Base-by-base conservation (phyloP, 2,329 filamentous ascomycete genomes). In the Penicillium sp. region DNA sequence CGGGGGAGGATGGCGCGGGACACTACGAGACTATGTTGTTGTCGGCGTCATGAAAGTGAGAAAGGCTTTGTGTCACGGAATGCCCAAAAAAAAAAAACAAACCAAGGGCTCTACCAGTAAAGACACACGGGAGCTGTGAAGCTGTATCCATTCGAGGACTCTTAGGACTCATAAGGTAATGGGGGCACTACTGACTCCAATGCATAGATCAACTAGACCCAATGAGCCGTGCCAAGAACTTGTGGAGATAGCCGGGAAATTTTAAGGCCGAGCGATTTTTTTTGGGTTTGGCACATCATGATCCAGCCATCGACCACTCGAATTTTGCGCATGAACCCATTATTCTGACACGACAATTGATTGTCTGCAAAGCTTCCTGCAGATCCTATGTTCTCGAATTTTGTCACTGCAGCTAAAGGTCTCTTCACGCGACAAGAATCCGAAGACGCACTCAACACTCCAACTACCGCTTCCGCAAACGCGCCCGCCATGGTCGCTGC, bases 361-460 rank as follows among this genome's bases (percentile, higher is more conserved):
- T 38, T 48, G 32, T 32, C 33, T 37, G 41, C 35, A 43, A 48
- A 42, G 34, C 32, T 49, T 47, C 33, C 48, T 42, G 38, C 28
- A 43, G 42, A 45, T 57, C 64, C 58, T 67, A 72, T 72, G 70
- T 70, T 72, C 49, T 66, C 69, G 41, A 63, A 72, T 33, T 38
- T 72, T 46, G 63, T 72, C 45, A 71, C 66, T 43, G 67, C 67
- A 52, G 70, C 70, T 50, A 70, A 69, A 58, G 67, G 69, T 56
- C 52, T 72, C 53, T 70, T 71, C 50, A 54, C 60, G 53, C 64
- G 60, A 59, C 59, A 60, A 41, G 61, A 67, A 26, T 52, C 62
- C 49, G 49, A 62, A 44, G 54, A 59, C 42, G 34, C 38, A 36
- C 43, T 44, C 18, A 36, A 46, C 44, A 47, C 49, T 34, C 39